Evolutionary conservation across 2,329 filamentous ascomycete genomes (phyloP), one percentile per base, ranked within the genome.

Genomic region (Chaetomium globosum): DNA sequence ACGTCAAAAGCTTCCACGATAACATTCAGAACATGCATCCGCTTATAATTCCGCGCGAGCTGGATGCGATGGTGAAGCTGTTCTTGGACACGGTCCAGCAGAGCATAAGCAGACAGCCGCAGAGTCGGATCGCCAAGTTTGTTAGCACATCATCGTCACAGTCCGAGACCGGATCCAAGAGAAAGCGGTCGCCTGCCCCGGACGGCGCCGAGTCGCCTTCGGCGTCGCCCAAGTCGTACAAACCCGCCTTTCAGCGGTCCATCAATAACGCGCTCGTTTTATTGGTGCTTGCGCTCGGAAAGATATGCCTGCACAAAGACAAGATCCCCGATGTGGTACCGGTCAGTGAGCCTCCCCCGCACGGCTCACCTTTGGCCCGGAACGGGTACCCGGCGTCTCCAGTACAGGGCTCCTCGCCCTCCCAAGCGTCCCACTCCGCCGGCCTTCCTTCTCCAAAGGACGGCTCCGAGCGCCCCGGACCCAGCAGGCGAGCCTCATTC

Each of bases 181-280:
- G 86, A 62, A 88, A 88, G 74, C 80, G 86, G 65, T 84, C 83
- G 23, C 81, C 83, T 5, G 77, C 68, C 26, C 71, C 75, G 43
- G 78, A 80, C 48, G 70, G 76, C 63, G 70, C 72, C 6, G 70
- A 77, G 62, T 69, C 68, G 59, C 69, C 66, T 19, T 68, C 65
- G 71, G 12, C 36, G 43, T 66, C 61, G 67, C 75, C 72, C 52
- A 83, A 82, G 70, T 77, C 79, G 7, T 80, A 81, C 3, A 80
- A 80, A 63, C 86, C 86, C 2, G 84, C 83, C 69, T 72, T 73
- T 23, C 70, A 72, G 51, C 82, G 89, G 60, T 92, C 89, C 8
- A 87, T 95, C 19, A 85, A 88, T 61, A 96, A 91, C 70, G 93
- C 93, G 0, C 83, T 98, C 48, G 86, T 97, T 1, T 82, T 97